Conservation (phyloP, 208 protist genomes). For the Leishmania amazonensis region DNA sequence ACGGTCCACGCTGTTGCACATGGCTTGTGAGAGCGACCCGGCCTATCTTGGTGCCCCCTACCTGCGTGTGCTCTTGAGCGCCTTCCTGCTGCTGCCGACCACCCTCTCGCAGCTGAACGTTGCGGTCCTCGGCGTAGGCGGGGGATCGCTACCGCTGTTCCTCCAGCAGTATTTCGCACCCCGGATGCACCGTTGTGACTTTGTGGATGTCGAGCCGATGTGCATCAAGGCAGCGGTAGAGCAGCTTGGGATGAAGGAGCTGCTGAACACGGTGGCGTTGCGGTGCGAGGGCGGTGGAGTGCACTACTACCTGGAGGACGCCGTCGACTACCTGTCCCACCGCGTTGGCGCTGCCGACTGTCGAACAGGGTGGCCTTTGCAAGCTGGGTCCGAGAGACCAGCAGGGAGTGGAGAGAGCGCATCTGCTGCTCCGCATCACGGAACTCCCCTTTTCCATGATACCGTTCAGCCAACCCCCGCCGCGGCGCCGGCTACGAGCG, state of each 20-base stretch:
- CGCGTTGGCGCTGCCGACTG: not conserved
- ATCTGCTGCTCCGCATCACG: not conserved
- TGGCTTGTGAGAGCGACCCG: constrained; percentile 67
- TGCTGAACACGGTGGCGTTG: constrained; percentile 33
- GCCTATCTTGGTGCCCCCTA: constrained; percentile 78
- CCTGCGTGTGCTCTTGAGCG: constrained; percentile 78
- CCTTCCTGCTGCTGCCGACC: constrained; percentile 63
- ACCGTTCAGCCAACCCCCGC: not conserved
- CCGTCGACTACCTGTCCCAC: constrained; percentile 36
- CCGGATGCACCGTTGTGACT: constrained; percentile 53
- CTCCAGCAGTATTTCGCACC: constrained; percentile 68
- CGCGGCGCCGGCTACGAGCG: constrained; percentile 12
- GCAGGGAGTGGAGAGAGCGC: not conserved
- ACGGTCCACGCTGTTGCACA: constrained; percentile 35
- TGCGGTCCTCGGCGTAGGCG: constrained; percentile 79
- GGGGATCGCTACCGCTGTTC: constrained; percentile 78
- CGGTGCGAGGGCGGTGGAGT: constrained; percentile 34
- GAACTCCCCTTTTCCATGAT: constrained; percentile 14
- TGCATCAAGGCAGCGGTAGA: constrained; percentile 73
- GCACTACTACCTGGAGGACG: constrained; percentile 48
- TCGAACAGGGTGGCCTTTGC: not conserved
- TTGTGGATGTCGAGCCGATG: constrained; percentile 82
- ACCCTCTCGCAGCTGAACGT: constrained; percentile 54
- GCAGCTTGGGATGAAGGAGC: constrained; percentile 71
- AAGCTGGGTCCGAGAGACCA: not conserved